phyloP scores from a whole-genome alignment of 345 rosid species.

The Salix caprea region DNA sequence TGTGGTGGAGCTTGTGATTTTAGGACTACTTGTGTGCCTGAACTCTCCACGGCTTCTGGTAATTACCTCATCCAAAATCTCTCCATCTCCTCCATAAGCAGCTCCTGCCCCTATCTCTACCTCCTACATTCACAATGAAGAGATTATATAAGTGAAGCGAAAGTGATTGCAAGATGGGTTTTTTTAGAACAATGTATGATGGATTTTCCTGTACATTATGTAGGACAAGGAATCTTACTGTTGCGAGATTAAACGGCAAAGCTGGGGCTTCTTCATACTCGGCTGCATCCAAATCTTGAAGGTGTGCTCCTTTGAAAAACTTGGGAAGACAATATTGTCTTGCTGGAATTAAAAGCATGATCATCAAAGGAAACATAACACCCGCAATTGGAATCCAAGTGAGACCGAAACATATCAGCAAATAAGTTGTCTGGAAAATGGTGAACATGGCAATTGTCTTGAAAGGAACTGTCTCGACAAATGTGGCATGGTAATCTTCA shows the following conservation, averaged over 20 bases:
- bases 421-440: constrained; percentile 21
- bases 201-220: not conserved
- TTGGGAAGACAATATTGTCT: constrained; percentile 30
- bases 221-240: constrained; percentile 8
- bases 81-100: constrained; percentile 18
- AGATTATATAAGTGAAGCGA: not conserved
- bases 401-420: constrained; percentile 28
- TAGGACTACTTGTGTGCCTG: constrained; percentile 28
- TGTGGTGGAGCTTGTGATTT: constrained; percentile 33
- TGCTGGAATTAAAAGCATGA: constrained; percentile 32
- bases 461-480: constrained; percentile 33
- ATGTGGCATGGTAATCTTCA: constrained; percentile 30
- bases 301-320: constrained; percentile 29
- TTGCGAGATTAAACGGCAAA: constrained; percentile 24
- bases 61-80: constrained; percentile 27
- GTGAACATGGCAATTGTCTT: constrained; percentile 23
- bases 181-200: too few species aligned
- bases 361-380: constrained; percentile 33
- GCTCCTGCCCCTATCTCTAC: constrained; percentile 25
- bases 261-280: constrained; percentile 35
- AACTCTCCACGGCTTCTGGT: constrained; percentile 35
- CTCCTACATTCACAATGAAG: constrained; percentile 8
- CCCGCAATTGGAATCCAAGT: constrained; percentile 34
- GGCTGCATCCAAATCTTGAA: constrained; percentile 32
- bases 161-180: not conserved